phyloP scores from a whole-genome alignment of 2,329 filamentous ascomycete genomes.

The Cladosporium austrohemisphaericum region DNA sequence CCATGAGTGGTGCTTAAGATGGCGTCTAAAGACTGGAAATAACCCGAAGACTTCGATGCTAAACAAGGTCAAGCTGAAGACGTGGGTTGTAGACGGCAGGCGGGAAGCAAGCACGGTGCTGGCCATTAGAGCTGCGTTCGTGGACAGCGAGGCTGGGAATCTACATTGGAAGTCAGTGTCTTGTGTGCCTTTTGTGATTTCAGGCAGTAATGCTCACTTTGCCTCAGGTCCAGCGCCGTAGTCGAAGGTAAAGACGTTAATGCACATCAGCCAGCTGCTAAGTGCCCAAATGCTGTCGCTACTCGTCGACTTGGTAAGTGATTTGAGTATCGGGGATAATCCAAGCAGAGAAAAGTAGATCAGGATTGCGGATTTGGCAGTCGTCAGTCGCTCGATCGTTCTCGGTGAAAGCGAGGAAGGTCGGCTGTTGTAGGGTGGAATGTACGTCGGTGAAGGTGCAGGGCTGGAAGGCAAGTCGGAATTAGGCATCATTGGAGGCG shows the following conservation, averaged over 20 bases:
- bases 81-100: constrained; percentile 83
- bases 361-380: constrained; percentile 84
- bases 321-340: constrained; percentile 91
- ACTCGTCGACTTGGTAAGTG: constrained; percentile 87
- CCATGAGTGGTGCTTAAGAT: constrained; percentile 78
- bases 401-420: constrained; percentile 48
- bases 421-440: constrained; percentile 31
- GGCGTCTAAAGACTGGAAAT: constrained; percentile 94
- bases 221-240: constrained; percentile 69
- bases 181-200: background rate
- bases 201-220: constrained; percentile 30
- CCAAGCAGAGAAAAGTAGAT: constrained; percentile 92
- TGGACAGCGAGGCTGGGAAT: constrained; percentile 74
- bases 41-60: constrained; percentile 95
- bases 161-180: background rate
- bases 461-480: background rate
- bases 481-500: background rate
- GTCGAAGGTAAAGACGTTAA: constrained; percentile 98
- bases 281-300: constrained; percentile 97
- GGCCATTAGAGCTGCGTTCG: constrained; percentile 94
- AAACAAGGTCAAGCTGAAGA: constrained; percentile 93
- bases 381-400: constrained; percentile 65
- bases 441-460: constrained; percentile 18
- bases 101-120: constrained; percentile 89
- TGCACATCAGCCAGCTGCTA: constrained; percentile 84